phyloP scores from a whole-genome alignment of 2,329 filamentous ascomycete species.

The Paecilomyces sp. region DNA sequence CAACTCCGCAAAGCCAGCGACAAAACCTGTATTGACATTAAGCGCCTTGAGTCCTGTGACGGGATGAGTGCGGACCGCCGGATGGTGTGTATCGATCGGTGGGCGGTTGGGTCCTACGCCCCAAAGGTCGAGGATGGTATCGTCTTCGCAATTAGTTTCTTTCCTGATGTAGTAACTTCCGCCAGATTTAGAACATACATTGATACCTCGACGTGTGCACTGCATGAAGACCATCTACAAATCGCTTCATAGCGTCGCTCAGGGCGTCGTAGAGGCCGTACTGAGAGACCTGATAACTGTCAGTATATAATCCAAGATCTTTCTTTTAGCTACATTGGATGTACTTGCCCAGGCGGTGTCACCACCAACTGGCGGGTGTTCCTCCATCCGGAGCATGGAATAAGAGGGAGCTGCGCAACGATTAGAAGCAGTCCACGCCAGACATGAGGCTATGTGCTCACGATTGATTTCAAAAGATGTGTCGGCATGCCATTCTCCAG shows the following conservation, averaged over 20 bases:
- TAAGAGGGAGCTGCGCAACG: conserved; percentile 37
- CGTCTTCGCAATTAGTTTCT: conserved; percentile 16
- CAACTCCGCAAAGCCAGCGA: conserved; percentile 43
- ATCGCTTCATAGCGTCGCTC: conserved; percentile 36
- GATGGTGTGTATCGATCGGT: conserved; percentile 44
- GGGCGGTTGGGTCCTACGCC: conserved; percentile 34
- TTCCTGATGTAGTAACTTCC: not conserved
- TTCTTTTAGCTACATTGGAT: too few relatives aligned
- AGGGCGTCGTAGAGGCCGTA: conserved; percentile 42
- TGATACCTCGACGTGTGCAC: conserved; percentile 41
- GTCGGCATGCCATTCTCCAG: conserved; percentile 44
- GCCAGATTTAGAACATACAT: conserved; percentile 12
- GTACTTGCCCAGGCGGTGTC: conserved; percentile 40
- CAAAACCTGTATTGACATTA: conserved; percentile 42
- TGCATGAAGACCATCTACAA: conserved; percentile 39
- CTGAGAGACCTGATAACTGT: conserved; percentile 22
- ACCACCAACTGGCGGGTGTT: conserved; percentile 41
- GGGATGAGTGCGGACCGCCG: conserved; percentile 44
- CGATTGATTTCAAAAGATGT: conserved; percentile 47
- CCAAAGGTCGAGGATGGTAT: conserved; percentile 42
- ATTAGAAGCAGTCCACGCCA: not conserved
- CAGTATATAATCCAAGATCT: not conserved
- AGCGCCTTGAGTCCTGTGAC: conserved; percentile 42
- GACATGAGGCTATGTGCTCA: conserved; percentile 4
- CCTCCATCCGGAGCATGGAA: conserved; percentile 46